phyloP scores from a whole-genome alignment of 805 yeast genomes.

The Teunomyces cretensis region DNA sequence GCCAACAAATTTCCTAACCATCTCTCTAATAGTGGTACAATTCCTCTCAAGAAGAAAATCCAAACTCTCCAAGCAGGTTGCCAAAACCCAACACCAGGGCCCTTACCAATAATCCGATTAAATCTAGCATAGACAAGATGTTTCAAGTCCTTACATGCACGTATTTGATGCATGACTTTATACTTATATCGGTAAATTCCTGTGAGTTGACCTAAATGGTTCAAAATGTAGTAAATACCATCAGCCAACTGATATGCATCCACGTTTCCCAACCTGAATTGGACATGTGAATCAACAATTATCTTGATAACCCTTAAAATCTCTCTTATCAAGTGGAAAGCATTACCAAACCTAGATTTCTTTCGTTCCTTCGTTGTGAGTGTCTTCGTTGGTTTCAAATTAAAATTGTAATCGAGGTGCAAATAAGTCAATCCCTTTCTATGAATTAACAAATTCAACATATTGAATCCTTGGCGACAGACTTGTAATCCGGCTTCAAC shows the following conservation, averaged over 20 bases:
- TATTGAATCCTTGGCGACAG: slow-evolving; percentile 89
- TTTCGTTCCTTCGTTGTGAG: slow-evolving; percentile 95
- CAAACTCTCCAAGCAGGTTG: slow-evolving; percentile 99
- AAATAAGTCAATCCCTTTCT: slow-evolving; percentile 86
- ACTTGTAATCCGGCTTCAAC: slow-evolving; percentile 96
- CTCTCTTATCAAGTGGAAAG: slow-evolving; percentile 92
- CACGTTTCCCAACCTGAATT: slow-evolving; percentile 81
- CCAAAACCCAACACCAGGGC: slow-evolving; percentile 99
- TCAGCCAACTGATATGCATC: slow-evolving; percentile 95
- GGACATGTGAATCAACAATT: slow-evolving; percentile 91
- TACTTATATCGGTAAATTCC: slow-evolving; percentile 97
- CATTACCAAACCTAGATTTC: slow-evolving; percentile 92
- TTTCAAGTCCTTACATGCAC: slow-evolving; percentile 93
- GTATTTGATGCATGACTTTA: slow-evolving; percentile 96
- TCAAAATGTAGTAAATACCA: slow-evolving; percentile 84
- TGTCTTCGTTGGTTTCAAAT: slow-evolving; percentile 93
- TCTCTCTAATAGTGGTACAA: slow-evolving; percentile 85
- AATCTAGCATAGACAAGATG: slow-evolving; percentile 86
- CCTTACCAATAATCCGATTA: slow-evolving; percentile 86
- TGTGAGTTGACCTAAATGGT: slow-evolving; percentile 92
- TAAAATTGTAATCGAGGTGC: slow-evolving; percentile 94
- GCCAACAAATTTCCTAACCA: slow-evolving; percentile 92
- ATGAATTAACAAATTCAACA: slow-evolving; percentile 87
- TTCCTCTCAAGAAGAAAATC: slow-evolving; percentile 89
- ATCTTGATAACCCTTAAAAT: slow-evolving; percentile 79